Percentiles rank a stretch among this genome's conserved stretches.
These are phyloP conservation scores for Aethionema arabicum DNA, from an alignment of 345 rosid species.

Conservation along the genomic window DNA sequence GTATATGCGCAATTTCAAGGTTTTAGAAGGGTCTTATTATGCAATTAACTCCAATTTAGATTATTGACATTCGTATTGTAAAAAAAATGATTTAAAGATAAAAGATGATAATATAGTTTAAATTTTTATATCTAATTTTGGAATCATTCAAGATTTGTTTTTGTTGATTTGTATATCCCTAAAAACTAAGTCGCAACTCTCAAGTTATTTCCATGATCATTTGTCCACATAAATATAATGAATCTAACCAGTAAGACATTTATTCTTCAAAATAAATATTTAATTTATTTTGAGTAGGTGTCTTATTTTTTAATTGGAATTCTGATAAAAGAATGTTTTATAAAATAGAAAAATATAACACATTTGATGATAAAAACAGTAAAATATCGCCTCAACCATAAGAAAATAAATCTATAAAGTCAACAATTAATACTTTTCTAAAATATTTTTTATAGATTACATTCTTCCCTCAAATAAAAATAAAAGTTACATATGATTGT, in stretches of 20 bases:
- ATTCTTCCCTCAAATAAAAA: not conserved
- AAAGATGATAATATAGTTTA: conserved; percentile 1
- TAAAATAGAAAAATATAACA: too few species aligned
- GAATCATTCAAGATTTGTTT: not conserved
- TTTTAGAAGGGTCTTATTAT: conserved; percentile 18
- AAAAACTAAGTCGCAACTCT: not conserved
- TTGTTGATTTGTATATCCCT: not conserved
- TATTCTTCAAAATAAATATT: conserved; percentile 18
- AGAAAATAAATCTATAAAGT: too few species aligned
- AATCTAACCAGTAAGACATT: conserved; percentile 1
- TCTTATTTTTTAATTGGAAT: not conserved
- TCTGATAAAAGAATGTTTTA: not conserved
- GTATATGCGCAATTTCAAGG: conserved; percentile 1
- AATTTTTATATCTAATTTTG: too few species aligned
- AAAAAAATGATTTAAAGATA: conserved; percentile 2
- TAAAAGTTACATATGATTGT: conserved; percentile 9
- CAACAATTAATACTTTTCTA: too few species aligned
- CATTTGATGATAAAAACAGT: too few species aligned
- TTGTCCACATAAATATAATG: not conserved
- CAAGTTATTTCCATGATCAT: not conserved
- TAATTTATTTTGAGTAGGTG: not conserved
- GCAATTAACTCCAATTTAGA: conserved; percentile 19
- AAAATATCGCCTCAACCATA: too few species aligned
- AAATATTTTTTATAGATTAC: too few species aligned
- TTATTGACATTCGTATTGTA: conserved; percentile 16